These are phyloP conservation scores for Capsicum baccatum DNA, from an alignment of 257 asterid genomes.

Conservation along the genomic window DNA sequence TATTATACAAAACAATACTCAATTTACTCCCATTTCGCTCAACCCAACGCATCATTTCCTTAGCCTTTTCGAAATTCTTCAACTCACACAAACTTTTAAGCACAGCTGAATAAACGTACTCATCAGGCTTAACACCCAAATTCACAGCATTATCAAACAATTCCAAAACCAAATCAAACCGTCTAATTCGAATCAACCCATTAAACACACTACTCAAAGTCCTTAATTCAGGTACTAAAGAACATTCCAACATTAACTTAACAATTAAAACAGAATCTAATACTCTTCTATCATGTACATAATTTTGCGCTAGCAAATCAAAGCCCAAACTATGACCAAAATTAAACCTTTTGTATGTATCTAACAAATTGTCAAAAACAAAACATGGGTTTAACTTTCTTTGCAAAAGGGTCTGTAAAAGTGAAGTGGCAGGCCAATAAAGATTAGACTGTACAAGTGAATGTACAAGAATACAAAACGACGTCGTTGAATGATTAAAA, in stretches of 20 bases:
- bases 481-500: constrained; percentile 71
- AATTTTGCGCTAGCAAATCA: constrained; percentile 73
- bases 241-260: constrained; percentile 64
- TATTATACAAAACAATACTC: constrained; percentile 73
- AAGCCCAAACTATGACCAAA: constrained; percentile 67
- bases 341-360: constrained; percentile 51
- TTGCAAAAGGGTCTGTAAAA: constrained; percentile 76
- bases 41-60: constrained; percentile 55
- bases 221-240: constrained; percentile 80
- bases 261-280: constrained; percentile 66
- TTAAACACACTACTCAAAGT: constrained; percentile 71
- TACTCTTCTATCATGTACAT: constrained; percentile 61
- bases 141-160: constrained; percentile 62
- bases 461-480: constrained; percentile 83
- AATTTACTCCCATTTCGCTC: constrained; percentile 52
- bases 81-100: constrained; percentile 77
- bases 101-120: constrained; percentile 61
- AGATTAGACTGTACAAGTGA: constrained; percentile 73
- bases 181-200: constrained; percentile 66
- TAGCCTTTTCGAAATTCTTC: constrained; percentile 66
- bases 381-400: constrained; percentile 48
- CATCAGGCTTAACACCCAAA: constrained; percentile 55
- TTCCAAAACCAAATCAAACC: constrained; percentile 60
- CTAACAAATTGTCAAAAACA: constrained; percentile 57
- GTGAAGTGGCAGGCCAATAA: constrained; percentile 93